Percentiles rank a stretch among this genome's conserved stretches.
Conservation (phyloP, 768 basidiomycete species). For the Mycena belliarum region DNA sequence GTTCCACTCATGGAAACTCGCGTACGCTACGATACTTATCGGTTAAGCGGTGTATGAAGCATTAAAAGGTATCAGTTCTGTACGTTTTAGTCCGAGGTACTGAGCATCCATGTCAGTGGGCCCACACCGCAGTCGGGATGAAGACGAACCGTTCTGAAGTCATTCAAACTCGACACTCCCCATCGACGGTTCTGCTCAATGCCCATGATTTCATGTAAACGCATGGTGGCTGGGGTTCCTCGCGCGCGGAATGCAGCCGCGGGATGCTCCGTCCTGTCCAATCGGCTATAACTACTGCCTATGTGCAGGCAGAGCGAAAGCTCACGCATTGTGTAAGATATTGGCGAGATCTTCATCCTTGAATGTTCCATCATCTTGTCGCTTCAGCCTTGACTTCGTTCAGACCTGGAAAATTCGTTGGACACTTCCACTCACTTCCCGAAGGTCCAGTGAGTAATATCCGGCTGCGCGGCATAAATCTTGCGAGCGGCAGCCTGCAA, state of each 20-base stretch:
- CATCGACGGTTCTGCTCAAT: constrained; percentile 75
- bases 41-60: neutral
- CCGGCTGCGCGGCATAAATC: constrained; percentile 42
- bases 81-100: constrained; percentile 79
- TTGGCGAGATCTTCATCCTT: constrained; percentile 70
- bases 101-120: no score
- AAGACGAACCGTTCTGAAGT: constrained; percentile 65
- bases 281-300: constrained; percentile 3
- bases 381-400: neutral
- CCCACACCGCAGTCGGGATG: no score
- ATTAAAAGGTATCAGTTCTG: constrained; percentile 20
- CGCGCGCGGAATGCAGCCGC: constrained; percentile 77
- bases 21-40: constrained; percentile 49
- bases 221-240: constrained; percentile 71
- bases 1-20: constrained; percentile 82
- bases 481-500: constrained; percentile 45
- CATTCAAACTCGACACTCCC: constrained; percentile 84
- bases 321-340: constrained; percentile 68
- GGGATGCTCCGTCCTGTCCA: constrained; percentile 62
- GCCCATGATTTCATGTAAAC: constrained; percentile 80
- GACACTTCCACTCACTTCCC: constrained; percentile 44
- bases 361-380: constrained; percentile 42
- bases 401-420: neutral
- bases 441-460: constrained; percentile 66
- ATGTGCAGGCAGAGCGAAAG: constrained; percentile 7